Evolutionary conservation across 805 yeast species (phyloP).

Genomic region (Candida morakotiae): DNA sequence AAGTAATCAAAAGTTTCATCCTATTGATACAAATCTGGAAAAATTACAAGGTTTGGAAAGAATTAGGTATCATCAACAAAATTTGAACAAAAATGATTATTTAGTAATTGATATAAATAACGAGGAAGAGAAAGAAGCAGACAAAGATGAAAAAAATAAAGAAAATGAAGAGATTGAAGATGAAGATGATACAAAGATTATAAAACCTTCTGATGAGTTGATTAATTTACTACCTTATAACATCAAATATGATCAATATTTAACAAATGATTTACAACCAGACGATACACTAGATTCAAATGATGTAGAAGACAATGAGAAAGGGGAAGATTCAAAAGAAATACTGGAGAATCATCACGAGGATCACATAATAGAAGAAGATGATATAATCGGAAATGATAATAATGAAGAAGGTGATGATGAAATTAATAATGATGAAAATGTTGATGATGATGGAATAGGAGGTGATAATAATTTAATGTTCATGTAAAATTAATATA

Average conservation of each 20-base stretch:
- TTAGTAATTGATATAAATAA: conserved; percentile 23
- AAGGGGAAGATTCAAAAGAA: conserved; percentile 19
- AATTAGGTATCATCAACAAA: conserved; percentile 20
- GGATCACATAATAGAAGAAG: conserved; percentile 8
- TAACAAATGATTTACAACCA: conserved; percentile 14
- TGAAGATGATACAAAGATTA: neutral
- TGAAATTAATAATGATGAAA: conserved; percentile 1
- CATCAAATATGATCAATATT: conserved; percentile 18
- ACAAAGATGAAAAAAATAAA: conserved; percentile 16
- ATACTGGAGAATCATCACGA: conserved; percentile 17
- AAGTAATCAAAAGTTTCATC: conserved; percentile 26
- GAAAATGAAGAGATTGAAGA: neutral
- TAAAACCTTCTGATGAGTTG: conserved; percentile 20
- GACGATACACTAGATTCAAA: conserved; percentile 12
- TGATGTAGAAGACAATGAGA: conserved; percentile 18
- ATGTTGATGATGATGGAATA: conserved; percentile 17
- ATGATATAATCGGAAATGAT: neutral
- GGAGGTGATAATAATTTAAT: conserved; percentile 21
- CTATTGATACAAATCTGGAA: conserved; percentile 12
- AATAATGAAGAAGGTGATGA: neutral
- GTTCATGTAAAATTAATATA: conserved; percentile 11
- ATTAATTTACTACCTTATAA: conserved; percentile 28
- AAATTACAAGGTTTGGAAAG: conserved; percentile 12
- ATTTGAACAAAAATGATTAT: conserved; percentile 27
- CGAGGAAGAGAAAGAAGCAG: conserved; percentile 16